These are phyloP conservation scores for Pseudogymnoascus sp. DNA, from an alignment of 2,329 filamentous ascomycete genomes.

Conservation along the genomic window DNA sequence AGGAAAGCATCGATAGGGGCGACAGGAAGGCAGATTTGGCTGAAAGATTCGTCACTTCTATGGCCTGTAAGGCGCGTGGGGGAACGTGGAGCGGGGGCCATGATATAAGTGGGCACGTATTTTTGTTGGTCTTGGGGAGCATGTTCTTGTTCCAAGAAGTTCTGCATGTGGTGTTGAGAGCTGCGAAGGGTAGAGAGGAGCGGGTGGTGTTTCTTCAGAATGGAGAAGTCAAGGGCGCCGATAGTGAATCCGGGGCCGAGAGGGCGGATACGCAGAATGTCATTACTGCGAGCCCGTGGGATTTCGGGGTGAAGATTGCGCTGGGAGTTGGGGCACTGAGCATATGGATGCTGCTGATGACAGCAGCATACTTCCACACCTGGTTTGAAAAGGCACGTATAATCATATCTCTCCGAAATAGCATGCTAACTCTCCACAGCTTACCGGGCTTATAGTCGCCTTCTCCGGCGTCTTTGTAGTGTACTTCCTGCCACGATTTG, in stretches of 20 bases:
- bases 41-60: slow-evolving; percentile 55
- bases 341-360: slow-evolving; percentile 98
- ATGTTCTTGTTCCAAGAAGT: slow-evolving; percentile 77
- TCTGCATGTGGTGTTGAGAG: slow-evolving; percentile 47
- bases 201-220: slow-evolving; percentile 57
- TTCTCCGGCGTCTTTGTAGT: slow-evolving; percentile 39
- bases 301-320: slow-evolving; percentile 47
- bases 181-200: slow-evolving; percentile 45
- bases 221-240: slow-evolving; percentile 54
- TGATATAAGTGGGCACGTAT: slow-evolving; percentile 93
- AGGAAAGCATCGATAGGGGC: slow-evolving; percentile 39
- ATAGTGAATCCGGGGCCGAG: slow-evolving; percentile 17
- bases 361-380: slow-evolving; percentile 95
- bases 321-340: slow-evolving; percentile 59
- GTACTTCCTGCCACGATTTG: slow-evolving; percentile 40
- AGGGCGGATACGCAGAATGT: slow-evolving; percentile 15
- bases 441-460: slow-evolving; percentile 41
- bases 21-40: slow-evolving; percentile 36
- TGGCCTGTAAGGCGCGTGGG: slow-evolving; percentile 73
- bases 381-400: slow-evolving; percentile 85
- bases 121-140: slow-evolving; percentile 78
- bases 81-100: slow-evolving; percentile 88
- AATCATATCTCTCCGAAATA: background rate
- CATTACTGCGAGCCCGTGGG: slow-evolving; percentile 29
- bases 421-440: slow-evolving; percentile 24